A percentile compares a stretch with the other conserved stretches of the same genome.
Evolutionary conservation across 768 basidiomycete species (phyloP).

Genomic region (Leccinum imitatum): DNA sequence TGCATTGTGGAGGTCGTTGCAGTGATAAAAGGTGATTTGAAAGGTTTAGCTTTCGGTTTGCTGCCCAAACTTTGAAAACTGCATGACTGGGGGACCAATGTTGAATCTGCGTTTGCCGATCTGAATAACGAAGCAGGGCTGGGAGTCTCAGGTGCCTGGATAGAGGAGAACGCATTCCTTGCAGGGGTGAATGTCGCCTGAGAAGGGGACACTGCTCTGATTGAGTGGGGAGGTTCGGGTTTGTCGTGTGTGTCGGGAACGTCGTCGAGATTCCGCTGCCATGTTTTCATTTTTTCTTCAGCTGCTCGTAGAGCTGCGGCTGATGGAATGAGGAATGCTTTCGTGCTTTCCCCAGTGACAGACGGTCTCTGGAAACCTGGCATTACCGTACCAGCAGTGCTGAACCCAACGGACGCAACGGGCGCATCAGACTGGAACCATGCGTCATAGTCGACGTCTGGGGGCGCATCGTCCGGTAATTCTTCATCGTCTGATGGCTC

Average conservation of each 20-base stretch:
- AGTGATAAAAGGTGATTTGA: conserved; percentile 46
- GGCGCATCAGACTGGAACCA: conserved; percentile 48
- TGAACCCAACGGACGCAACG: conserved; percentile 36
- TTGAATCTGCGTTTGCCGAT: conserved; percentile 23
- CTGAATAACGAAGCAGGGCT: conserved; percentile 32
- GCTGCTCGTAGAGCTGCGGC: conserved; percentile 54
- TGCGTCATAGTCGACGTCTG: conserved; percentile 42
- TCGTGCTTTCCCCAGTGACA: background rate
- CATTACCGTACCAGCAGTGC: conserved; percentile 32
- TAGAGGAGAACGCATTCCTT: conserved; percentile 35
- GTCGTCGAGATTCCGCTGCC: conserved; percentile 43
- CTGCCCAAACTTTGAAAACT: conserved; percentile 9
- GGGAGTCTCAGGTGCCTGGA: conserved; percentile 38
- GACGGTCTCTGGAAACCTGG: conserved; percentile 22
- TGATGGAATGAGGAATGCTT: conserved; percentile 51
- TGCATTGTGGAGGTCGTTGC: conserved; percentile 9
- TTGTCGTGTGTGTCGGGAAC: conserved; percentile 23
- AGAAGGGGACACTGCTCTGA: conserved; percentile 13
- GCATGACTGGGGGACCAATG: conserved; percentile 14
- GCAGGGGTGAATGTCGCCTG: conserved; percentile 39
- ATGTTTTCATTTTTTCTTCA: conserved; percentile 48
- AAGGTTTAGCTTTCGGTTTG: conserved; percentile 35
- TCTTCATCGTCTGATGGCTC: conserved; percentile 17
- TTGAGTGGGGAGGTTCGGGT: conserved; percentile 2
- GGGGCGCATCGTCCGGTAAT: conserved; percentile 40